Evolutionary conservation across 2,329 filamentous ascomycete species (phyloP), one percentile per base, ranked within the genome.

Genomic region (Exophiala sideris): DNA sequence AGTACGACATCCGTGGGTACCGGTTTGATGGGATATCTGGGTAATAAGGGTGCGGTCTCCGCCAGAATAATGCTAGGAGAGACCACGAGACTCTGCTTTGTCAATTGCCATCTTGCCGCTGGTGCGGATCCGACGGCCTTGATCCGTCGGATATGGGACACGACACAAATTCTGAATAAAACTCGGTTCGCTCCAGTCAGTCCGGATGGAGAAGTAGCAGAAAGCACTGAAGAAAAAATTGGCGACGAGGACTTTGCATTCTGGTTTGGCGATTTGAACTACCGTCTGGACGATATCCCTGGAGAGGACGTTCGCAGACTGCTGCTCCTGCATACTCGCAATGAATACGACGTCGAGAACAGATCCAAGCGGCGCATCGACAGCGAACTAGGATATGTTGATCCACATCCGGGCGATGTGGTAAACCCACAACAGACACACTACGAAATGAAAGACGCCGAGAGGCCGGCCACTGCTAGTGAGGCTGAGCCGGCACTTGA

Each of bases 241-340:
- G 91, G 89, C 1, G 88, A 95, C 36, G 92, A 95, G 61, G 94
- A 99, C 66, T 91, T 96, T 72, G 84, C 86, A 0, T 96, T 99
- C 66, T 97, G 92, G 90, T 89, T 96, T 66, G 94, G 94, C 5
- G 94, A 99, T 69, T 78, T 99, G 39, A 99, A 99, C 68, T 99
- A 96, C 67, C 84, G 94, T 32, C 79, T 99, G 0, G 89, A 95
- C 47, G 89, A 87, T 41, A 81, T 97, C 45, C 89, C 92, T 0
- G 91, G 91, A 1, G 88, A 94, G 35, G 94, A 99, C 68, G 94
- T 99, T 44, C 82, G 92, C 32, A 83, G 88, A 45, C 75, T 97
- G 5, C 77, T 99, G 35, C 88, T 86, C 66, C 78, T 96, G 3
- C 92, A 96, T 69, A 87, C 89, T 0, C 79, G 80, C 33, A 89